Base-by-base conservation (phyloP, 2,329 filamentous ascomycete genomes). In the Lecanicillium sp. region DNA sequence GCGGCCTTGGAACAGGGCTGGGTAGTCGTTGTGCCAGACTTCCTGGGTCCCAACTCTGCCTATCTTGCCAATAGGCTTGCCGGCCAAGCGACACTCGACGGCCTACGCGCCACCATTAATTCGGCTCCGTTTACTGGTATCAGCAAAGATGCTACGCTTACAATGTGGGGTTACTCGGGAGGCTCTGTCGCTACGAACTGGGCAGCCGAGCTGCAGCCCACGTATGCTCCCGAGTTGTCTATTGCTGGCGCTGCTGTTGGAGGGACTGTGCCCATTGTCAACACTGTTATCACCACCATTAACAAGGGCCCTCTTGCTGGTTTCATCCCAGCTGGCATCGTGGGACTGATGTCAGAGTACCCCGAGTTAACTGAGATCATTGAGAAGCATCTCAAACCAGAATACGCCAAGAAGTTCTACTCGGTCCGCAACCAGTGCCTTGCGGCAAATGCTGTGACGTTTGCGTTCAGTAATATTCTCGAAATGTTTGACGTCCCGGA, bases 141-240 rank as follows among this genome's bases (percentile, higher is more conserved):
- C 33, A 41, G 48, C 6, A 13, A 42, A 4, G 47, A 55, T n/a
- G 52, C 61, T 0, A 51, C 45, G 7, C 49, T 61, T 31, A 59
- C 62, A 1, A 53, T 73, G 34, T 74, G 69, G 68, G 39, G 39
- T 2, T 37, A 41, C 34, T 41, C 39, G 19, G 34, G 34, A 11
- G 34, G 39, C 29, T 25, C 33, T 15, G 17, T 41, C 13, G 39
- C 39, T 9, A 41, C 18, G 11, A 27, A 29, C 12, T 41, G 29
- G 34, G 39, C 39, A 14, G 34, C 39, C 7, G 34, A 37, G 39
- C 29, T 41, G 14, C 39, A 37, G 34, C 33, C 34, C 7, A 6
- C 29, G 17, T 41, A 41, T 14, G 34, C 39, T 4, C 39, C 39
- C 13, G 39, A 37, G 29, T 19, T 37, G 14, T 4, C 9, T 3